Evolutionary conservation across 768 basidiomycete genomes (phyloP).

Genomic region (Tricholoma hemisulphureum): DNA sequence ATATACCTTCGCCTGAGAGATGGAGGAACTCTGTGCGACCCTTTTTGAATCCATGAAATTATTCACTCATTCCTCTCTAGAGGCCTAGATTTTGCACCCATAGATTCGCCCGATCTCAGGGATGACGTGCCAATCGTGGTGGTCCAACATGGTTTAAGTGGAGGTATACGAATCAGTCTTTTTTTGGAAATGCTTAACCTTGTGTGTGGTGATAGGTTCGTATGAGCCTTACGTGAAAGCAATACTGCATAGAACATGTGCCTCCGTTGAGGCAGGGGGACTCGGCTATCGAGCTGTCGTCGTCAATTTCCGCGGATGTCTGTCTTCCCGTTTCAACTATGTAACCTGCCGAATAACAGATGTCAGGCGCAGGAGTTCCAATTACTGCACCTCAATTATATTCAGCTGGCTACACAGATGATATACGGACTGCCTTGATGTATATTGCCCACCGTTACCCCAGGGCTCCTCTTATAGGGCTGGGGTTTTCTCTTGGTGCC

Average conservation of each 20-base stretch:
- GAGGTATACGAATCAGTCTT: constrained; percentile 32
- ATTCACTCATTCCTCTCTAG: constrained; percentile 30
- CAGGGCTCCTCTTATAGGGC: constrained; percentile 74
- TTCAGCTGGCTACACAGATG: constrained; percentile 87
- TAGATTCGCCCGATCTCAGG: constrained; percentile 34
- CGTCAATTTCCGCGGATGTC: constrained; percentile 91
- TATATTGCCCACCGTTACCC: constrained; percentile 75
- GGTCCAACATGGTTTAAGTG: constrained; percentile 56
- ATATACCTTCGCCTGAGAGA: constrained; percentile 52
- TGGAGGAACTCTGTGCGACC: constrained; percentile 61
- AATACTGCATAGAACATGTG: constrained; percentile 71
- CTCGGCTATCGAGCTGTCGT: constrained; percentile 89
- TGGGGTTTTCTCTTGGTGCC: constrained; percentile 94
- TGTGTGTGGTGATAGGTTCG: constrained; percentile 53
- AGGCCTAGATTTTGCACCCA: constrained; percentile 65
- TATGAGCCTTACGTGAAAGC: constrained; percentile 89
- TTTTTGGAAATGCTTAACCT: background rate
- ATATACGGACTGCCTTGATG: constrained; percentile 77
- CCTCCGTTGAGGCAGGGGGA: constrained; percentile 73
- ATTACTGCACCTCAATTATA: constrained; percentile 82
- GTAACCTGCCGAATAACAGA: constrained; percentile 10
- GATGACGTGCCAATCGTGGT: constrained; percentile 54
- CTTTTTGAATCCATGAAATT: constrained; percentile 6
- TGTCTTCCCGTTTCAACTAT: constrained; percentile 29
- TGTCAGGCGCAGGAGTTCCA: constrained; percentile 77